Percentiles rank a stretch among this genome's conserved stretches.
Conservation (phyloP, 345 rosid genomes). For the Passiflora organensis region DNA sequence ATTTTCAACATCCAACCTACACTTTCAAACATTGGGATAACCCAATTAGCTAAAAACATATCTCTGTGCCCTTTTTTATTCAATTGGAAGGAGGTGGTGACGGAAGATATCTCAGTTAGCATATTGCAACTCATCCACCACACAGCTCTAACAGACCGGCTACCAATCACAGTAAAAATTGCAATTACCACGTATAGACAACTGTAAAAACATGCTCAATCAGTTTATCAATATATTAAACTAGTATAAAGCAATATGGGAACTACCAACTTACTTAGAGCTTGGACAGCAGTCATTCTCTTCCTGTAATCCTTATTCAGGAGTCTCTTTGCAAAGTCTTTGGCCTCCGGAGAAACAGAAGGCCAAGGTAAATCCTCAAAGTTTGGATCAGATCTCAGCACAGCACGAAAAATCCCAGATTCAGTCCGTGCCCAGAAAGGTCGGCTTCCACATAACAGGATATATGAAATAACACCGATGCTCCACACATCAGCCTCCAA, state of each 20-base stretch:
- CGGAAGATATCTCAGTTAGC: too few relatives aligned
- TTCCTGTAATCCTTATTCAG: constrained; percentile 89
- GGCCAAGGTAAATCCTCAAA: constrained; percentile 97
- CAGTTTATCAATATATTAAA: background rate
- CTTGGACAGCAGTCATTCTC: constrained; percentile 93
- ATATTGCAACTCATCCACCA: too few relatives aligned
- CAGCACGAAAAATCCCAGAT: constrained; percentile 96
- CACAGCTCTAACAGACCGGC: too few relatives aligned
- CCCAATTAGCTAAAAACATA: too few relatives aligned
- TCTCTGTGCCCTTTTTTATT: too few relatives aligned
- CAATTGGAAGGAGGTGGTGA: too few relatives aligned
- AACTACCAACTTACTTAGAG: constrained; percentile 75
- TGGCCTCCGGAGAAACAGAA: constrained; percentile 73
- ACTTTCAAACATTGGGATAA: background rate
- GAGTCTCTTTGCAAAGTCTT: constrained; percentile 79
- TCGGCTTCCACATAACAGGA: constrained; percentile 90
- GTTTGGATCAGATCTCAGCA: constrained; percentile 86
- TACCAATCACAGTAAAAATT: too few relatives aligned
- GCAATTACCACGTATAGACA: too few relatives aligned
- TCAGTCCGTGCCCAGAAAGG: constrained; percentile 98
- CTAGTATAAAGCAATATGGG: too few relatives aligned
- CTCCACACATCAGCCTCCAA: constrained; percentile 99
- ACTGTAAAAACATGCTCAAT: constrained; percentile 1
- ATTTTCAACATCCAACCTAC: too few relatives aligned
- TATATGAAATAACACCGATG: constrained; percentile 91